Evolutionary conservation across 2,329 filamentous ascomycete species (phyloP).

Genomic region (Aspergillus terreus): DNA sequence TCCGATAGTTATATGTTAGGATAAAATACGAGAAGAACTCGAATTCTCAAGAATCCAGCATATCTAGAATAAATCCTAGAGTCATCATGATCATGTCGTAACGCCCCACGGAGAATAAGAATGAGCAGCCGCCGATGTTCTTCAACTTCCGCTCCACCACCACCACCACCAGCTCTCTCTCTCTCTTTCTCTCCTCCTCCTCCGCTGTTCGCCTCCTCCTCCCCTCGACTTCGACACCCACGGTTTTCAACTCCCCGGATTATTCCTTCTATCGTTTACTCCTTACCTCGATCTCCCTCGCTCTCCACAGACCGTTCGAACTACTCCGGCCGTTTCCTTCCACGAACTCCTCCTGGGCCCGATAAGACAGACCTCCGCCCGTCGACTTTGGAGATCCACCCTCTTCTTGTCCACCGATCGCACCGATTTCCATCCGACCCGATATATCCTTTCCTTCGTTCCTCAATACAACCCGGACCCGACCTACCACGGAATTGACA

Average conservation of each 20-base stretch:
- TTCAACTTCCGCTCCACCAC: background rate
- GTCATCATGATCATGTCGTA: background rate
- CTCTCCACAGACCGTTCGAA: background rate
- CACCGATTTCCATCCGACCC: background rate
- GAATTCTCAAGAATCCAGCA: too few relatives aligned
- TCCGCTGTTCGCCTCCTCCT: background rate
- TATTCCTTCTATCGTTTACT: background rate
- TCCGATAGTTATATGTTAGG: too few relatives aligned
- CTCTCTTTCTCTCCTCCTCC: background rate
- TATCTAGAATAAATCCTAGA: too few relatives aligned
- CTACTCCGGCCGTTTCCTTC: too few relatives aligned
- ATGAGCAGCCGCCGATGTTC: slow-evolving; percentile 4
- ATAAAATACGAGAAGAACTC: too few relatives aligned
- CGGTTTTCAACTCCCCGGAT: slow-evolving; percentile 8
- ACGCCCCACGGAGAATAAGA: slow-evolving; percentile 10
- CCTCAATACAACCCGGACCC: background rate
- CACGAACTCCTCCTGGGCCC: slow-evolving; percentile 4
- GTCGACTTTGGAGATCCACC: slow-evolving; percentile 3
- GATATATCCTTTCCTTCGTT: background rate
- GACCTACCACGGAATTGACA: background rate
- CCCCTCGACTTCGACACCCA: slow-evolving; percentile 5
- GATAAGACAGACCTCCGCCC: slow-evolving; percentile 19
- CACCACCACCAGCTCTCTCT: background rate
- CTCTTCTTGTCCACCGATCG: slow-evolving; percentile 5
- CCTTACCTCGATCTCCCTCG: background rate